Conservation (phyloP, 2,329 filamentous ascomycete genomes). For the Xylariaceae sp. region DNA sequence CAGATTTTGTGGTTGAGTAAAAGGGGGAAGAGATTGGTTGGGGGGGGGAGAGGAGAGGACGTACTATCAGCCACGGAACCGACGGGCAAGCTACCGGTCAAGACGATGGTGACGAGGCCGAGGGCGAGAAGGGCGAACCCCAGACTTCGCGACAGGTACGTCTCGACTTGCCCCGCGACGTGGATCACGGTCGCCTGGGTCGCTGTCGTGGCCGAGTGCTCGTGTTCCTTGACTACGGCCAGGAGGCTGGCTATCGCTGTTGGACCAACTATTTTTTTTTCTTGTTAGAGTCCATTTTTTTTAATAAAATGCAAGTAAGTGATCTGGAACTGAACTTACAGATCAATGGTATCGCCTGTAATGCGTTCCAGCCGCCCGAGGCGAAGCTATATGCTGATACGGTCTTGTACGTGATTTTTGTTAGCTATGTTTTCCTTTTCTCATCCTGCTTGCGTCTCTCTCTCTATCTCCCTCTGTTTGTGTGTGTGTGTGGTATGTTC, state of each 20-base stretch:
- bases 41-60: constrained; percentile 1
- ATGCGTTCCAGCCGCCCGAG: constrained; percentile 46
- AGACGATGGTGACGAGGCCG: constrained; percentile 57
- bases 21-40: not conserved
- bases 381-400: constrained; percentile 46
- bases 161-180: constrained; percentile 49
- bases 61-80: constrained; percentile 40
- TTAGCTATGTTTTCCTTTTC: too few relatives aligned
- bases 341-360: constrained; percentile 43
- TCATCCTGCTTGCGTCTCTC: too few relatives aligned
- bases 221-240: constrained; percentile 6
- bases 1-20: not conserved
- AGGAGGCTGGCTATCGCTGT: constrained; percentile 38
- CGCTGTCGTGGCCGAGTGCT: too few relatives aligned
- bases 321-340: too few relatives aligned
- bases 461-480: too few relatives aligned
- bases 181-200: not conserved
- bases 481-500: too few relatives aligned
- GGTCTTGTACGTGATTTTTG: constrained; percentile 31
- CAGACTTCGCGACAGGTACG: constrained; percentile 68
- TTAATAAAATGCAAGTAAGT: too few relatives aligned
- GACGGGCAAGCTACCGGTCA: constrained; percentile 66
- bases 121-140: constrained; percentile 63
- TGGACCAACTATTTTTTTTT: constrained; percentile 9
- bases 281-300: not conserved